These are phyloP conservation scores for Stephanodiscus triporus DNA, from an alignment of 108 stramenopile genomes.

Conservation along the genomic window DNA sequence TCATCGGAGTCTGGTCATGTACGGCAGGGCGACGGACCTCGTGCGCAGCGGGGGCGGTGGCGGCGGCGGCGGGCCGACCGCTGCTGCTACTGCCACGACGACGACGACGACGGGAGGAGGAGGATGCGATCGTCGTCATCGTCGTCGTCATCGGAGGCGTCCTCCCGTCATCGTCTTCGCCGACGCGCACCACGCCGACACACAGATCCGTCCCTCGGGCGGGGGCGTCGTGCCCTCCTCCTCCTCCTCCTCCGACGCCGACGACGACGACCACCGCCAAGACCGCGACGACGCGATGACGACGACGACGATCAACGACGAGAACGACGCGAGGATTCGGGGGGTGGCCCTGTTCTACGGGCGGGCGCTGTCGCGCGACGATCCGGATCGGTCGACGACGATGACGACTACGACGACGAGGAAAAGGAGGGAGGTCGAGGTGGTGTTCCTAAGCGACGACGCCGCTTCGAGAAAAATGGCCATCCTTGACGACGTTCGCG, in stretches of 20 bases:
- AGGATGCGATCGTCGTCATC: constrained; percentile 27
- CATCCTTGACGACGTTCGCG: constrained; percentile 25
- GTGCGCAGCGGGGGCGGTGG: constrained; percentile 33
- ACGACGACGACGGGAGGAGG: constrained; percentile 1
- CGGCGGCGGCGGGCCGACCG: too few relatives aligned
- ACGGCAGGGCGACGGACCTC: constrained; percentile 73
- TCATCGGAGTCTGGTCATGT: constrained; percentile 68
- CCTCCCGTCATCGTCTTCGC: constrained; percentile 79
- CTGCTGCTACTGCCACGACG: too few relatives aligned
- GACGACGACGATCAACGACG: constrained; percentile 62
- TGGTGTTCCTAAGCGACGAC: constrained; percentile 83
- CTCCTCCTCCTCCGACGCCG: constrained; percentile 29
- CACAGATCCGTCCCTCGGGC: constrained; percentile 34
- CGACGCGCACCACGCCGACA: constrained; percentile 81
- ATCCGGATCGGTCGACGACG: constrained; percentile 25
- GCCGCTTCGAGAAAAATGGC: constrained; percentile 59
- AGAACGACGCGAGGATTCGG: constrained; percentile 81
- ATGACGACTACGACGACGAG: not conserved
- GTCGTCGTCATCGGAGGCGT: too few relatives aligned
- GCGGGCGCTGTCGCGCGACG: constrained; percentile 32
- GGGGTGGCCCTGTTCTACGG: constrained; percentile 73
- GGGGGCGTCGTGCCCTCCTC: not conserved
- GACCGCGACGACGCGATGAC: constrained; percentile 11
- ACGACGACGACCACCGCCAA: constrained; percentile 9
- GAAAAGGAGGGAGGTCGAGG: constrained; percentile 49